Evolutionary conservation across 495 filamentous ascomycete species (phyloP).

Genomic region (Penicillium chermesinum): DNA sequence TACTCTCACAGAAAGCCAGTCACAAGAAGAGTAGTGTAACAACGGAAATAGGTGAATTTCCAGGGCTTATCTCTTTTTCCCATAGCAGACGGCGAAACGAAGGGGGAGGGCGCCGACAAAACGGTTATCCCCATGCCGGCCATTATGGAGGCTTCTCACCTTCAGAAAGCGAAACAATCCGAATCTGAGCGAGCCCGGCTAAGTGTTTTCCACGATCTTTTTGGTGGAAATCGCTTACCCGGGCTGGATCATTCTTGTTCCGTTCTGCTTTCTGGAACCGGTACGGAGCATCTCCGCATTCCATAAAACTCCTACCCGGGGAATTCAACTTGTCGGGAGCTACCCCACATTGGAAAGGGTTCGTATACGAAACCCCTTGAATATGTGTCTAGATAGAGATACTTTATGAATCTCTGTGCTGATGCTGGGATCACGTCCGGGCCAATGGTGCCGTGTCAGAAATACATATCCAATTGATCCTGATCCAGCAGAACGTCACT

Average conservation of each 20-base stretch:
- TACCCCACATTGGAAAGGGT: too few species aligned
- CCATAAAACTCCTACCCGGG: too few species aligned
- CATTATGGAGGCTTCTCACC: not conserved
- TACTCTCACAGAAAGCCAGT: not conserved
- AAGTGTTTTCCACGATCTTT: not conserved
- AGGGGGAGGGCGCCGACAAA: not conserved
- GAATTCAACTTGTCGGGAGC: too few species aligned
- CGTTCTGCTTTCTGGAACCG: too few species aligned
- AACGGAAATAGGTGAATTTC: not conserved
- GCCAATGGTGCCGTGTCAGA: too few species aligned
- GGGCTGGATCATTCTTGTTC: not conserved
- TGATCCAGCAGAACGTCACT: too few species aligned
- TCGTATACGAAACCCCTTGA: too few species aligned
- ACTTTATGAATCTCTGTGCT: too few species aligned
- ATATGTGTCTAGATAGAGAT: too few species aligned
- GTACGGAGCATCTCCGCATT: too few species aligned
- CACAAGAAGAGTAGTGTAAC: not conserved
- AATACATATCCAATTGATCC: too few species aligned
- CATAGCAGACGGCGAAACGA: not conserved
- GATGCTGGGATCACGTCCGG: too few species aligned
- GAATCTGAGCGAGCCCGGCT: not conserved
- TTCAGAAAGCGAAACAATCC: not conserved
- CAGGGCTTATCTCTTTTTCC: not conserved
- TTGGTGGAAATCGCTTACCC: not conserved
- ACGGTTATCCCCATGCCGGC: not conserved